Evolutionary conservation across 2,329 filamentous ascomycete species (phyloP), one percentile per base, ranked within the genome.

Genomic region (Exserohilum rostratum): DNA sequence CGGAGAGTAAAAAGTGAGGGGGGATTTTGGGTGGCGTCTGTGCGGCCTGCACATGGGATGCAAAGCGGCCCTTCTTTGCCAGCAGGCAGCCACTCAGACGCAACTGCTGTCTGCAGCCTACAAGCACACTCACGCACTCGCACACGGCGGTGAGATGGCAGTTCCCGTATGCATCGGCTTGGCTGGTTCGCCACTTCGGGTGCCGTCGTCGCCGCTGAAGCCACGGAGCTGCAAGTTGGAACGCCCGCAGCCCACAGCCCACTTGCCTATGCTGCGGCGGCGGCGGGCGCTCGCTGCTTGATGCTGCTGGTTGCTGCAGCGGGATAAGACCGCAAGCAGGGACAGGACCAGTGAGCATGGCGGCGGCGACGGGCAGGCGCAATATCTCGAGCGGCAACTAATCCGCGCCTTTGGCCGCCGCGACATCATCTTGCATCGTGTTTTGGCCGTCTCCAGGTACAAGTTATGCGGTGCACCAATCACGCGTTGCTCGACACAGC

Each of bases 131-230:
- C n/a, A n/a, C n/a, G n/a, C n/a, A n/a, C n/a, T n/a, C n/a, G 40
- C 49, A 39, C 29, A 50, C 51, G 55, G 64, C 57, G 65, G 64
- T 64, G 66, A 65, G 64, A 56, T 58, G 60, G 57, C 37, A 55
- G 47, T 34, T 50, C 54, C 51, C 48, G 53, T 35, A 38, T 40
- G 52, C 39, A 37, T 58, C 42, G 51, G 29, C 49, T 49, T 44
- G 37, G 54, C 47, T 43, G 40, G 44, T 42, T 59, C 58, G 50
- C 60, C 60, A 61, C 55, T 22, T 39, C 33, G 29, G 34, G 39
- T 31, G 45, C 20, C 13, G 22, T 25, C 35, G 25, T 49, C 43
- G 33, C 40, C 13, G 12, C 37, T 12, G 44, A 48, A 45, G 49
- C 48, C 46, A 53, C 37, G n/a, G n/a, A n/a, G 50, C 25, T 55